Conservation (phyloP, 2,329 filamentous ascomycete genomes). For the Penicillium hesseltinei region DNA sequence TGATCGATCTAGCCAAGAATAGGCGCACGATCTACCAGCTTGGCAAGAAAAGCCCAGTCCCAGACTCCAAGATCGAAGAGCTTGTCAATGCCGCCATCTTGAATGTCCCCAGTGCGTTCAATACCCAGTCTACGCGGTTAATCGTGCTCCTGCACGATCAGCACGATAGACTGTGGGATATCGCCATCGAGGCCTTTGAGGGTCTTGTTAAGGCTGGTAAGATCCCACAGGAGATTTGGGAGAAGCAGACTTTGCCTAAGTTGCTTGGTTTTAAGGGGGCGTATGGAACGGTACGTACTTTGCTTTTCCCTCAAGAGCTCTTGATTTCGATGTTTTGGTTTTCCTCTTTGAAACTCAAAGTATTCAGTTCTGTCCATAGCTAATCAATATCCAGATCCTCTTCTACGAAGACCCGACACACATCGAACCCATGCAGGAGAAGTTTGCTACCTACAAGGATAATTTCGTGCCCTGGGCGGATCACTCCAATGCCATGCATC, state of each 20-base stretch:
- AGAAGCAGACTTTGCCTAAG: conserved; percentile 46
- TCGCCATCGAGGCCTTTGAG: conserved; percentile 64
- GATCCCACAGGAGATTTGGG: conserved; percentile 54
- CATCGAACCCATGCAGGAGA: conserved; percentile 64
- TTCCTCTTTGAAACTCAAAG: neutral
- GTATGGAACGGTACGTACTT: conserved; percentile 60
- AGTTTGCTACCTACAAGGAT: conserved; percentile 72
- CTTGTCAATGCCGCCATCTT: conserved; percentile 54
- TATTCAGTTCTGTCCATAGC: neutral
- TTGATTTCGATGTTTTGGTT: conserved; percentile 48
- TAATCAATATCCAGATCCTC: conserved; percentile 52
- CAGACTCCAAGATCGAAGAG: conserved; percentile 38
- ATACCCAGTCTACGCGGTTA: conserved; percentile 77
- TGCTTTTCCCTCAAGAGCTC: neutral
- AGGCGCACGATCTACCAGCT: conserved; percentile 41
- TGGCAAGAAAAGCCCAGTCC: conserved; percentile 33
- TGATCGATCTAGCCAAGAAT: conserved; percentile 34
- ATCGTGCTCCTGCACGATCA: conserved; percentile 77
- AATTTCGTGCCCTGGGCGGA: conserved; percentile 74
- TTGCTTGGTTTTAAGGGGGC: conserved; percentile 64
- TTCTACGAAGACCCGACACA: conserved; percentile 79
- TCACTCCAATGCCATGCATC: conserved; percentile 78
- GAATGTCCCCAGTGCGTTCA: conserved; percentile 78
- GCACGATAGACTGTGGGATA: conserved; percentile 85
- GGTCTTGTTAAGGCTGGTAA: conserved; percentile 60